These are phyloP conservation scores for Cajanus cajan DNA, from an alignment of 306 rosid genomes.

Conservation along the genomic window DNA sequence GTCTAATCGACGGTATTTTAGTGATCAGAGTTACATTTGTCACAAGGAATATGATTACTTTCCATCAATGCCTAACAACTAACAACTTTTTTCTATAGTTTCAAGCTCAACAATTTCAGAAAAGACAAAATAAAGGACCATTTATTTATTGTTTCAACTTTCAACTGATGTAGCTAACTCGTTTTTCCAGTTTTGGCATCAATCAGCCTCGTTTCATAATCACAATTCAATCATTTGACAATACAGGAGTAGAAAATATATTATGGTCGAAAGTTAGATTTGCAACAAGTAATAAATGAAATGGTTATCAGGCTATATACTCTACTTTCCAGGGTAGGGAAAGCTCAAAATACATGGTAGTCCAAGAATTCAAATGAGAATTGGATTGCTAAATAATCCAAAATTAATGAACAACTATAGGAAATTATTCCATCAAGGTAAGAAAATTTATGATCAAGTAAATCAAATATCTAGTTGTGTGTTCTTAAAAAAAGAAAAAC, in stretches of 20 bases:
- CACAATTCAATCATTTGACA: not conserved
- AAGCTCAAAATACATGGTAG: slow-evolving; percentile 16
- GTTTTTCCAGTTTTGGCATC: slow-evolving; percentile 11
- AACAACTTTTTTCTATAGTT: not conserved
- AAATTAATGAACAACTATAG: slow-evolving; percentile 34
- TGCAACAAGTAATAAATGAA: slow-evolving; percentile 9
- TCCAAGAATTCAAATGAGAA: slow-evolving; percentile 16
- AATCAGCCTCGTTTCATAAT: not conserved
- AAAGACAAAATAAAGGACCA: not conserved
- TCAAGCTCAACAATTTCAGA: not conserved
- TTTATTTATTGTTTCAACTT: not conserved
- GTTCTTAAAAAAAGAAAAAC: slow-evolving; percentile 23
- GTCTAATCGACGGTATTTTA: too few relatives aligned
- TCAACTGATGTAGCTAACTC: not conserved
- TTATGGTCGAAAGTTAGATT: not conserved
- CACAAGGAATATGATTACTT: not conserved
- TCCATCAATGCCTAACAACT: not conserved
- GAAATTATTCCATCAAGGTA: slow-evolving; percentile 47
- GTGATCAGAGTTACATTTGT: too few relatives aligned
- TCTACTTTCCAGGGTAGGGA: not conserved
- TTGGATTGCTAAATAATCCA: slow-evolving; percentile 33
- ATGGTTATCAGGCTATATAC: not conserved
- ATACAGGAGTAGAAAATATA: not conserved
- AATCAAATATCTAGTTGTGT: slow-evolving; percentile 51
- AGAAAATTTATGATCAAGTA: slow-evolving; percentile 37